phyloP scores from a whole-genome alignment of 2,329 filamentous ascomycete species.

The Elsinoe fawcettii region DNA sequence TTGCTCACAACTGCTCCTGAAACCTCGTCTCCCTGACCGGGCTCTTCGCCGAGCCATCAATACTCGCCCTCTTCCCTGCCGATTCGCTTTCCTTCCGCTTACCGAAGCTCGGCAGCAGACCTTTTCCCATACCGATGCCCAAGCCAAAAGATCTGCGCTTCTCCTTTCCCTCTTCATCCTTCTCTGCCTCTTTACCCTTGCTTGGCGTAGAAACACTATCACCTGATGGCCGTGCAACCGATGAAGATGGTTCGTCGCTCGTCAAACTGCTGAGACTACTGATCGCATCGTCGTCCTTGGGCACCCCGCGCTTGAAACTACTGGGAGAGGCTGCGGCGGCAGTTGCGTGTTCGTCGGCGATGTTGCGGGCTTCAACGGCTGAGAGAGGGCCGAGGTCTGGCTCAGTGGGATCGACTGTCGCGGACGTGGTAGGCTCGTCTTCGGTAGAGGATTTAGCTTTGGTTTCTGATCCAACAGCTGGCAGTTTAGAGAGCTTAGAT shows the following conservation, averaged over 20 bases:
- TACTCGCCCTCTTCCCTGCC: neutral
- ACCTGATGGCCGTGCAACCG: neutral
- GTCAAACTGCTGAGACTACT: neutral
- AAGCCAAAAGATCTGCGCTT: conserved; percentile 5
- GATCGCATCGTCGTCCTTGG: neutral
- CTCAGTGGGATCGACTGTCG: conserved; percentile 8
- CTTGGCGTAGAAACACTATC: neutral
- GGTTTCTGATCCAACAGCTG: neutral
- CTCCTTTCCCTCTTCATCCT: conserved; percentile 3
- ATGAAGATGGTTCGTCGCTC: conserved; percentile 1
- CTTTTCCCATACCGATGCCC: conserved; percentile 4
- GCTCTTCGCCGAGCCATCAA: conserved; percentile 29
- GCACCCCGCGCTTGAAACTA: neutral
- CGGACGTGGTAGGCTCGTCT: neutral
- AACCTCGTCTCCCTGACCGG: conserved; percentile 53
- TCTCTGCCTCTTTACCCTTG: neutral
- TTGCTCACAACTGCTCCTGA: conserved; percentile 45
- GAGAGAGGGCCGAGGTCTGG: conserved; percentile 1
- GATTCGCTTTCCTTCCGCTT: neutral
- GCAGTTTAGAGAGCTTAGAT: neutral
- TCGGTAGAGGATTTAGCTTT: neutral
- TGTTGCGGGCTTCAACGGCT: conserved; percentile 6
- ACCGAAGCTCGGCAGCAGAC: neutral
- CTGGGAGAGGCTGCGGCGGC: neutral
- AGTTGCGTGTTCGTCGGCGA: neutral